phyloP scores from a whole-genome alignment of 2,329 filamentous ascomycete species.

The Trichophyton benhamiae region DNA sequence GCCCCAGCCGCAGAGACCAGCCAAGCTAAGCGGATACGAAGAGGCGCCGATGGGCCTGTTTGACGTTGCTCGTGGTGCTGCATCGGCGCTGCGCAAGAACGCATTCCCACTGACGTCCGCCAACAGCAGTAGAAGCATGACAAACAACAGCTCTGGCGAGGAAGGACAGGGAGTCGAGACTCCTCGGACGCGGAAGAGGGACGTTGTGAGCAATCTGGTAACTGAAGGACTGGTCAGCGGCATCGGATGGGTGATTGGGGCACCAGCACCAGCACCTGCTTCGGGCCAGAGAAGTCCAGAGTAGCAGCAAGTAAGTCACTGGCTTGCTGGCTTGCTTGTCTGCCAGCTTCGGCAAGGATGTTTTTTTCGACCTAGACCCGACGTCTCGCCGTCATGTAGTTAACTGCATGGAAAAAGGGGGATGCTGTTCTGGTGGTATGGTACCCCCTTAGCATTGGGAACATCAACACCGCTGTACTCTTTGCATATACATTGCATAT shows the following conservation, averaged over 20 bases:
- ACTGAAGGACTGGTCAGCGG: slow-evolving; percentile 50
- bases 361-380: too few relatives aligned
- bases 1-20: slow-evolving; percentile 10
- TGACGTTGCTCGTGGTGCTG: slow-evolving; percentile 40
- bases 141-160: slow-evolving; percentile 6
- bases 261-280: slow-evolving; percentile 23
- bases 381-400: too few relatives aligned
- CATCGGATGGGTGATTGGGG: slow-evolving; percentile 53
- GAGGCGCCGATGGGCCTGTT: slow-evolving; percentile 42
- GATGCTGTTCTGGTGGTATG: too few relatives aligned
- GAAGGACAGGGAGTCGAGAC: slow-evolving; percentile 18
- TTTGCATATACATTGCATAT: too few relatives aligned
- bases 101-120: slow-evolving; percentile 31
- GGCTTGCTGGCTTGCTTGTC: too few relatives aligned
- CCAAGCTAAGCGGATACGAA: slow-evolving; percentile 18
- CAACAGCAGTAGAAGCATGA: slow-evolving; percentile 12
- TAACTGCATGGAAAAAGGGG: too few relatives aligned
- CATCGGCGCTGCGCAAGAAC: slow-evolving; percentile 37
- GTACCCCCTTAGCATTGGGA: too few relatives aligned
- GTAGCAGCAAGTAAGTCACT: background rate
- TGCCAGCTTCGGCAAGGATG: too few relatives aligned
- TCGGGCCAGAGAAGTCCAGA: background rate
- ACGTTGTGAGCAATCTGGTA: slow-evolving; percentile 51
- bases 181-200: slow-evolving; percentile 35
- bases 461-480: too few relatives aligned